A percentile compares a stretch with the other conserved stretches of the same genome.
Evolutionary conservation across 768 basidiomycete species (phyloP).

Genomic region (Calocybe indica): DNA sequence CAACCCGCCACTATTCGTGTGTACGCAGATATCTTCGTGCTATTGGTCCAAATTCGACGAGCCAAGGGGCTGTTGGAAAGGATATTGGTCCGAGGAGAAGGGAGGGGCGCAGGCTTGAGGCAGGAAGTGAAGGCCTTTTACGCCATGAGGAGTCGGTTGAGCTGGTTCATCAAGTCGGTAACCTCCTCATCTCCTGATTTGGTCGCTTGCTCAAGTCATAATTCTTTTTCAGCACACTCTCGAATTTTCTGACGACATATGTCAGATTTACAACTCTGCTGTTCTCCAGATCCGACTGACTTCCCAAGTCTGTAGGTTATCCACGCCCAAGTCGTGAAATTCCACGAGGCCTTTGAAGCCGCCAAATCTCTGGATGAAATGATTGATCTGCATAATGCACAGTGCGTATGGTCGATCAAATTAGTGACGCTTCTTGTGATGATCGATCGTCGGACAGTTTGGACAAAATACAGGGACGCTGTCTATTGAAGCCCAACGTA

Average conservation of each 20-base stretch:
- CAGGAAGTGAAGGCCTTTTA: slow-evolving; percentile 66
- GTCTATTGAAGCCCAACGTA: slow-evolving; percentile 61
- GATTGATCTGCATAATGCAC: slow-evolving; percentile 59
- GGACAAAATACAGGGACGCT: slow-evolving; percentile 52
- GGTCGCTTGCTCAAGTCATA: neutral
- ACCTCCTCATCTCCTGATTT: neutral
- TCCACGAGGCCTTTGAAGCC: slow-evolving; percentile 47
- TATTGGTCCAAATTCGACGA: slow-evolving; percentile 67
- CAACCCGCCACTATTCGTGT: slow-evolving; percentile 45
- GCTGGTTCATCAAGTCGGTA: slow-evolving; percentile 85
- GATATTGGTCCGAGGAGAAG: slow-evolving; percentile 57
- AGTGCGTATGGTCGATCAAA: slow-evolving; percentile 39
- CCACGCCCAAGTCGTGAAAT: slow-evolving; percentile 52
- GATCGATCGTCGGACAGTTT: slow-evolving; percentile 32
- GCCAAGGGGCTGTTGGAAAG: slow-evolving; percentile 69
- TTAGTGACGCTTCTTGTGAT: too few relatives aligned
- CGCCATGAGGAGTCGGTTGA: slow-evolving; percentile 68
- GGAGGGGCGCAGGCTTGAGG: slow-evolving; percentile 22
- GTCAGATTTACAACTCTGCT: slow-evolving; percentile 29
- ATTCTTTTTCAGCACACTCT: slow-evolving; percentile 11
- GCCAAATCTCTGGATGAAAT: slow-evolving; percentile 72
- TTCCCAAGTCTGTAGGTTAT: slow-evolving; percentile 45
- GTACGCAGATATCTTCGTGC: slow-evolving; percentile 65
- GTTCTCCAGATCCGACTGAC: neutral
- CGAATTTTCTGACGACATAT: slow-evolving; percentile 70